Percentiles rank a stretch among this genome's conserved stretches.
phyloP scores from a whole-genome alignment of 169 alveolate species.

The Plasmodium falciparum region DNA sequence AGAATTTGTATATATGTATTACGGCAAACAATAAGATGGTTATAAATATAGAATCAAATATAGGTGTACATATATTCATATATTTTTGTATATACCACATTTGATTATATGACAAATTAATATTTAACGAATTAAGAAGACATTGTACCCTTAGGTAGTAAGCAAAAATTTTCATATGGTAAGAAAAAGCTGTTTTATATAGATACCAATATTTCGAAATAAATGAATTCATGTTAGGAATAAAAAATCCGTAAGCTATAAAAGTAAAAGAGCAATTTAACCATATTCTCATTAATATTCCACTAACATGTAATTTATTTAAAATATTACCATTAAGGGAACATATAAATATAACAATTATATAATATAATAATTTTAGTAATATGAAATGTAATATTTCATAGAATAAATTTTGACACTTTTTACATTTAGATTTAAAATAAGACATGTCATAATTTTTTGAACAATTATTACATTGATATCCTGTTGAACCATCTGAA shows the following conservation, averaged over 20 bases:
- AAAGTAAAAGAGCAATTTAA: conserved; percentile 55
- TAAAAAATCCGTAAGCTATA: conserved; percentile 62
- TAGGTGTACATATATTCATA: conserved; percentile 37
- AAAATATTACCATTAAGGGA: conserved; percentile 55
- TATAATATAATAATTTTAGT: conserved; percentile 56
- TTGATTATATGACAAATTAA: conserved; percentile 35
- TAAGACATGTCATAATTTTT: conserved; percentile 79
- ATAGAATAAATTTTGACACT: conserved; percentile 67
- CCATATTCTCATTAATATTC: conserved; percentile 73
- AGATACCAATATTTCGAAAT: conserved; percentile 51
- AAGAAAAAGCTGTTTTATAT: conserved; percentile 35
- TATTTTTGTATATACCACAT: conserved; percentile 72
- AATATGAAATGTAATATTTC: conserved; percentile 47
- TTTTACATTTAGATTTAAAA: conserved; percentile 80
- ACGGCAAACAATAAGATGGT: conserved; percentile 39
- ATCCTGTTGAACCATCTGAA: conserved; percentile 83
- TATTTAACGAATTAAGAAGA: conserved; percentile 23
- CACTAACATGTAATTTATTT: conserved; percentile 59
- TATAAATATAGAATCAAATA: conserved; percentile 43
- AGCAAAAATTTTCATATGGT: conserved; percentile 50
- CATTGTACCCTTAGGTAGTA: conserved; percentile 52
- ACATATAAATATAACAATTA: conserved; percentile 50
- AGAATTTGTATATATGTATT: conserved; percentile 18
- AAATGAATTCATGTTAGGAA: conserved; percentile 39
- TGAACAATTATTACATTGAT: conserved; percentile 82